phyloP scores from a whole-genome alignment of 352 stramenopile species.

The Phytopythium vexans region DNA sequence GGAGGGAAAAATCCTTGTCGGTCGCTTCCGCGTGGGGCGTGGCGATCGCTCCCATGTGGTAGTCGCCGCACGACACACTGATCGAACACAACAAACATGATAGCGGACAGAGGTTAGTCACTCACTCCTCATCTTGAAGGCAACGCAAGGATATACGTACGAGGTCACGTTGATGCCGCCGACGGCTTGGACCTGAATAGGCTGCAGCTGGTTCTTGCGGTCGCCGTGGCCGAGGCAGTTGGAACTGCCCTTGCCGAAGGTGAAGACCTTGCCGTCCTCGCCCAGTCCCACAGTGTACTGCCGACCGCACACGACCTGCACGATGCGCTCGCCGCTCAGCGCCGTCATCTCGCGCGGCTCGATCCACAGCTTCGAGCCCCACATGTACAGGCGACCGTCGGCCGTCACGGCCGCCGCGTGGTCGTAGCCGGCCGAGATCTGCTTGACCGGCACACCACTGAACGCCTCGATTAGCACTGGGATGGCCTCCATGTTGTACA shows the following conservation, averaged over 20 bases:
- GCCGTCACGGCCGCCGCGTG: constrained; percentile 88
- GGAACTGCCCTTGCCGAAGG: constrained; percentile 85
- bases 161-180: constrained; percentile 56
- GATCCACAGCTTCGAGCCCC: constrained; percentile 89
- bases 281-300: constrained; percentile 82
- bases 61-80: constrained; percentile 81
- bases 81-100: constrained; percentile 5
- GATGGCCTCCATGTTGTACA: constrained; percentile 93
- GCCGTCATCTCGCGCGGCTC: constrained; percentile 90
- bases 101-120: background rate
- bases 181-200: constrained; percentile 68
- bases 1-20: constrained; percentile 84
- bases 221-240: constrained; percentile 89
- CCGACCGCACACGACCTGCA: constrained; percentile 81
- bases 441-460: constrained; percentile 52
- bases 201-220: constrained; percentile 87
- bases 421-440: constrained; percentile 92
- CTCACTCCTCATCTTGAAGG: background rate
- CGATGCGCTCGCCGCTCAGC: constrained; percentile 64
- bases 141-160: constrained; percentile 24
- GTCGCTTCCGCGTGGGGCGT: constrained; percentile 61
- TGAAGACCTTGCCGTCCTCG: constrained; percentile 75
- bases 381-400: constrained; percentile 77
- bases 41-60: constrained; percentile 84
- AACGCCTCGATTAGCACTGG: constrained; percentile 85